Base-by-base conservation (phyloP, 2,329 filamentous ascomycete genomes). In the Colletotrichum liaoningense region DNA sequence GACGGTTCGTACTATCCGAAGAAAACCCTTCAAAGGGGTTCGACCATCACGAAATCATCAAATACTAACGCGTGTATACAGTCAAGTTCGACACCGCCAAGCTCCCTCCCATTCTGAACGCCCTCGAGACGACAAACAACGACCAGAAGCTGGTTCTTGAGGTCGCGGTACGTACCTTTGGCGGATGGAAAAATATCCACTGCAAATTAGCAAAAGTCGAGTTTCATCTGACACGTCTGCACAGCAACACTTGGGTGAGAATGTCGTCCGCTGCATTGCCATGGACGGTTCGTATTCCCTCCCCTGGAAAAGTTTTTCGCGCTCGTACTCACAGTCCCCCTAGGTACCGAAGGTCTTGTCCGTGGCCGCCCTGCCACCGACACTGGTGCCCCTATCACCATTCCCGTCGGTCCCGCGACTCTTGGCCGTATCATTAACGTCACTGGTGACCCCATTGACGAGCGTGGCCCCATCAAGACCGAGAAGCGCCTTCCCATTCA, bases 341-440 rank as follows among this genome's bases (percentile, higher is more conserved):
- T 77, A 97, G 95, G 95, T 97, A 99, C 96, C 85, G 97, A 98
- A 91, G 97, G 97, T 97, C 95, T 99, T 81, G 94, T 96, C 85
- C 96, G 97, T 92, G 97, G 97, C 84, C 88, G 92, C 83, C 90
- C 91, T 86, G 95, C 93, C 80, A 87, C 86, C 81, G 97, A 99
- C 88, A 98, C 96, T 84, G 97, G 97, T 85, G 89, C 92, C 79
- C 97, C 97, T 84, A 99, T 99, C 90, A 95, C 91, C 88, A 95
- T 99, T 82, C 96, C 96, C 84, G 96, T 98, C 87, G 97, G 97
- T 82, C 91, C 92, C 84, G 94, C 89, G 85, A 98, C 95, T 79
- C 94, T 99, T 80, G 97, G 97, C 83, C 97, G 97, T 90, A 99
- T 99, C 91, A 95, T 99, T 90, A 99, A 99, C 92, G 97, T 99